Conservation (phyloP, 108 stramenopile genomes). For the Cyclotella atomus region DNA sequence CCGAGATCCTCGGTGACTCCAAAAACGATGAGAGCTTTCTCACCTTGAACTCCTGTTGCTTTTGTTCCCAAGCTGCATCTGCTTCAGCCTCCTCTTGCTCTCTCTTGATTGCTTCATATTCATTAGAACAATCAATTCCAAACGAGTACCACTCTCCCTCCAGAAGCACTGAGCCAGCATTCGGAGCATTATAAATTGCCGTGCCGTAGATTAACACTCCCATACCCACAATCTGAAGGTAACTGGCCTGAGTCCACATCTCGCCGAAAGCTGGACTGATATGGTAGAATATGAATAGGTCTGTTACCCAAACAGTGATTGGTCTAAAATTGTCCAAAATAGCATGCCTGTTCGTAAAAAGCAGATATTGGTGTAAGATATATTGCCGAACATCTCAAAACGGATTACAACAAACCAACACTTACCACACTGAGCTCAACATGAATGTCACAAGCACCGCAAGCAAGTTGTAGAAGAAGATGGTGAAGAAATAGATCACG, state of each 20-base stretch:
- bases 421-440: constrained; percentile 84
- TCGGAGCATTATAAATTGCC: constrained; percentile 94
- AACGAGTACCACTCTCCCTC: constrained; percentile 76
- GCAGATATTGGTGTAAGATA: no score
- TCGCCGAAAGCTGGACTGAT: constrained; percentile 85
- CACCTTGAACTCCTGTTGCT: constrained; percentile 52
- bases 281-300: constrained; percentile 89
- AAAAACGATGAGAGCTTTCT: constrained; percentile 62
- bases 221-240: constrained; percentile 91
- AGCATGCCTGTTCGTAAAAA: constrained; percentile 83
- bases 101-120: constrained; percentile 65
- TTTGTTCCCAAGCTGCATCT: constrained; percentile 63
- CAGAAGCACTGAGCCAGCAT: constrained; percentile 80
- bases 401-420: no score
- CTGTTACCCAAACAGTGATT: constrained; percentile 82
- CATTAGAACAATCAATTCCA: constrained; percentile 61
- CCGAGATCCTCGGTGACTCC: constrained; percentile 60
- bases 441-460: constrained; percentile 94
- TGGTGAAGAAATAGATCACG: constrained; percentile 84
- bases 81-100: constrained; percentile 55
- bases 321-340: constrained; percentile 98
- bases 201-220: constrained; percentile 93
- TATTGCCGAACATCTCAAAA: no score
- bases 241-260: constrained; percentile 84
- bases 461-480: constrained; percentile 94